Evolutionary conservation across 1,139 yeast species (phyloP).

Genomic region (Lodderomyces parapsilosis): DNA sequence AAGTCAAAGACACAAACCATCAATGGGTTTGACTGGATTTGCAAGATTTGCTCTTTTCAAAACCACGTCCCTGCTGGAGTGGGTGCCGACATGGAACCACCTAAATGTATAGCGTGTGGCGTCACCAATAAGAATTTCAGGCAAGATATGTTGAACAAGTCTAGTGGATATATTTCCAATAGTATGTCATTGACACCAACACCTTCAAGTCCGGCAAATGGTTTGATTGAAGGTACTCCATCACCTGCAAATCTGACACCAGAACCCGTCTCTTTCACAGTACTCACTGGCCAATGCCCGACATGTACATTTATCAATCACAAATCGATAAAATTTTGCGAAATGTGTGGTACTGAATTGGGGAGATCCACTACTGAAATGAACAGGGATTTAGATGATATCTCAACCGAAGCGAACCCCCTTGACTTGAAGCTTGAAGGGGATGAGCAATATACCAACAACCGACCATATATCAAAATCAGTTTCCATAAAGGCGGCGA

Average conservation of each 20-base stretch:
- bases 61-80: slow-evolving; percentile 47
- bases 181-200: background rate
- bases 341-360: slow-evolving; percentile 76
- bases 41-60: slow-evolving; percentile 78
- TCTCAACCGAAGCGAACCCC: slow-evolving; percentile 14
- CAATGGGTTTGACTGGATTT: slow-evolving; percentile 58
- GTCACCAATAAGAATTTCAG: slow-evolving; percentile 24
- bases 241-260: slow-evolving; percentile 7
- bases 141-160: background rate
- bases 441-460: slow-evolving; percentile 33
- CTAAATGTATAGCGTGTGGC: slow-evolving; percentile 79
- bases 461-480: slow-evolving; percentile 46
- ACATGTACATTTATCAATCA: slow-evolving; percentile 87
- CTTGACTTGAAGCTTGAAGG: slow-evolving; percentile 27
- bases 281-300: slow-evolving; percentile 56
- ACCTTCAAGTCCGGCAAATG: background rate
- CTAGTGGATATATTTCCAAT: background rate
- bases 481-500: slow-evolving; percentile 68
- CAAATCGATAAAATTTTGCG: slow-evolving; percentile 74
- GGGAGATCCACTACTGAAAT: slow-evolving; percentile 8
- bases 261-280: slow-evolving; percentile 3
- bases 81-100: slow-evolving; percentile 36
- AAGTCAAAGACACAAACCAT: slow-evolving; percentile 9
- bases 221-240: slow-evolving; percentile 1
- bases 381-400: slow-evolving; percentile 10